phyloP scores from a whole-genome alignment of 2,329 filamentous ascomycete genomes.

The Fusarium clavum region DNA sequence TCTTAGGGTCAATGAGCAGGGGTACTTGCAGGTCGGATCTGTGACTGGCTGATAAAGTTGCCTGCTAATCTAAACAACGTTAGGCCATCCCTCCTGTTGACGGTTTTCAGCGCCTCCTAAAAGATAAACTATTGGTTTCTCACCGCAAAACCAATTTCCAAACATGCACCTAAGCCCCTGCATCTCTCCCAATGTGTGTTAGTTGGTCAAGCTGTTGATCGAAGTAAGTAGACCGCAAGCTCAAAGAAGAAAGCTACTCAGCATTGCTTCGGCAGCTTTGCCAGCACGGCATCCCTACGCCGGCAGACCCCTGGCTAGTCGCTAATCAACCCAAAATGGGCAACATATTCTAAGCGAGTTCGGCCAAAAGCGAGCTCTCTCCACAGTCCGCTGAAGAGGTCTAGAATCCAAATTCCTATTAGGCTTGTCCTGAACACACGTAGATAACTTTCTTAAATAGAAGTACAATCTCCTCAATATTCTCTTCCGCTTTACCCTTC shows the following conservation, averaged over 20 bases:
- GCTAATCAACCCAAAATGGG: background rate
- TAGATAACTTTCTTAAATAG: background rate
- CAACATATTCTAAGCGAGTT: background rate
- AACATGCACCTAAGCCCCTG: background rate
- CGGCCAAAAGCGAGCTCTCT: background rate
- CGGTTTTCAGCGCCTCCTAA: too few relatives aligned
- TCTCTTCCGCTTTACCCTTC: too few relatives aligned
- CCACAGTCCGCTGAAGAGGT: background rate
- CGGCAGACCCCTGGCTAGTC: too few relatives aligned
- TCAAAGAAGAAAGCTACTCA: background rate
- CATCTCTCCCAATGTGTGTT: background rate
- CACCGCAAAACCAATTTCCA: background rate
- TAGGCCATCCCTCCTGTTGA: rapidly evolving
- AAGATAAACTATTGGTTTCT: background rate
- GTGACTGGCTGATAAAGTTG: background rate
- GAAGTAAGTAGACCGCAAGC: background rate
- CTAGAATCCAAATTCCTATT: background rate
- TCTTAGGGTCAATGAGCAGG: too few relatives aligned
- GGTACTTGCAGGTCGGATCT: background rate
- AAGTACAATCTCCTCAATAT: background rate
- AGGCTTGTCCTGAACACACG: rapidly evolving
- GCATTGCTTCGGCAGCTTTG: background rate
- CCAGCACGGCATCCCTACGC: background rate
- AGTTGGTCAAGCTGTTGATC: background rate
- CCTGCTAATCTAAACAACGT: background rate